Percentiles rank a stretch among this genome's conserved stretches.
These are phyloP conservation scores for Rugonectria rugulosa DNA, from an alignment of 2,329 filamentous ascomycete species.

Conservation along the genomic window DNA sequence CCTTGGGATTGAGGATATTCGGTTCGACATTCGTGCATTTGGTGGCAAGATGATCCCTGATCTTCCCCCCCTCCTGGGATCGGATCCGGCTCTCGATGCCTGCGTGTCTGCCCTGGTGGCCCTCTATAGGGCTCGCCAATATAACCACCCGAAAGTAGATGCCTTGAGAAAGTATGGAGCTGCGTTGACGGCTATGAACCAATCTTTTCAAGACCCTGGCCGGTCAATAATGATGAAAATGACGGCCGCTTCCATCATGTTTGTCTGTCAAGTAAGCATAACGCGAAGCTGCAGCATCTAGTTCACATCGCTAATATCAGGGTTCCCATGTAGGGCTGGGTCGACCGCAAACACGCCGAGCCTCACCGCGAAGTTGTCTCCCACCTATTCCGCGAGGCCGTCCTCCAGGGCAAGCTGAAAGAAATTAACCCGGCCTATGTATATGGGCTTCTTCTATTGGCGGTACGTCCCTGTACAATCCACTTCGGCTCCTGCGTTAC, in stretches of 20 bases:
- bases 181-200: constrained; percentile 21
- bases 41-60: constrained; percentile 27
- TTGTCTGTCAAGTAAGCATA: constrained; percentile 28
- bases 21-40: constrained; percentile 30
- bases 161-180: constrained; percentile 26
- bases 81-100: constrained; percentile 22
- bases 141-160: constrained; percentile 10
- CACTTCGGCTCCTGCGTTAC: accelerated
- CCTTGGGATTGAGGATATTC: constrained; percentile 29
- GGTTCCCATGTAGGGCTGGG: constrained; percentile 16
- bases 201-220: constrained; percentile 4
- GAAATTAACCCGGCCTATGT: constrained; percentile 25
- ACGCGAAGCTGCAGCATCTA: background rate
- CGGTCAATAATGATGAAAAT: constrained; percentile 25
- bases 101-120: constrained; percentile 29
- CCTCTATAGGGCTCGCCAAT: constrained; percentile 20
- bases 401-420: constrained; percentile 9
- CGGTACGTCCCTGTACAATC: constrained; percentile 20
- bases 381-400: constrained; percentile 26
- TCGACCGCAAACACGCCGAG: constrained; percentile 19
- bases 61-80: constrained; percentile 25
- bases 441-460: constrained; percentile 26
- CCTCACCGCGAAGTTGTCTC: constrained; percentile 28
- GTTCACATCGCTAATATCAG: background rate
- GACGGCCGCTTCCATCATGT: constrained; percentile 25